Base-by-base conservation (phyloP, 116 monocot genomes). In the Posidonia oceanica region DNA sequence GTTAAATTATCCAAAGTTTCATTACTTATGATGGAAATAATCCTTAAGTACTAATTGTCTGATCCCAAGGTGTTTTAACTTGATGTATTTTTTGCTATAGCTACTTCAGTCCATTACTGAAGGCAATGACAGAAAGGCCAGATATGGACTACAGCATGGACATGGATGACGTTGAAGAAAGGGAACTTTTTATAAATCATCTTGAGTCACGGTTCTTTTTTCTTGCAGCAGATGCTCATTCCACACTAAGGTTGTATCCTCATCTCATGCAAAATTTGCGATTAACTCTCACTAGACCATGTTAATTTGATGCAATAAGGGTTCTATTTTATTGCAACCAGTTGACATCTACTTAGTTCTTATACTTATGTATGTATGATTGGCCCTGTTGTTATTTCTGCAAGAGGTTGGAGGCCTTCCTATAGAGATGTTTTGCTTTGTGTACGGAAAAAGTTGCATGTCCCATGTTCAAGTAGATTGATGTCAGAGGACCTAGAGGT, bases 221-320 rank as follows among this genome's bases (percentile, higher is more conserved):
- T 71, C 92, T 97, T 77, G 97, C 97, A 64, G 97, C 97, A 68
- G 97, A 97, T 85, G 92, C 92, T 15, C 86, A 85, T 59, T 83
- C 87, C 67, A 87, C 87, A 5, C 72, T 97, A 71, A 84, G 91
- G 91, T 96, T 39, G 59, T 76, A 48, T 48, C 48, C 48, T 2
- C 12, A 48, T 66, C 20, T 66, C 40, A 6, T 22, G 29, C 11
- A 60, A 60, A 29, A 22, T 60, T 60, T 42, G n/a, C 40, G 11
- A 38, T 55, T 55, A 55, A 64, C 17, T 41, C 14, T 72, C 51
- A 48, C 37, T 29, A 52, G 52, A 14, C 5, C 12, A 37, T 64
- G 39, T 39, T 39, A 39, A 3, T 39, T 64, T 64, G 15, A 15
- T 64, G 39, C 7, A 16, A 2, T 39, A 60, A 10, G 48, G 48